phyloP scores from a whole-genome alignment of 2,329 filamentous ascomycete genomes.

The Aspergillus tamarii region DNA sequence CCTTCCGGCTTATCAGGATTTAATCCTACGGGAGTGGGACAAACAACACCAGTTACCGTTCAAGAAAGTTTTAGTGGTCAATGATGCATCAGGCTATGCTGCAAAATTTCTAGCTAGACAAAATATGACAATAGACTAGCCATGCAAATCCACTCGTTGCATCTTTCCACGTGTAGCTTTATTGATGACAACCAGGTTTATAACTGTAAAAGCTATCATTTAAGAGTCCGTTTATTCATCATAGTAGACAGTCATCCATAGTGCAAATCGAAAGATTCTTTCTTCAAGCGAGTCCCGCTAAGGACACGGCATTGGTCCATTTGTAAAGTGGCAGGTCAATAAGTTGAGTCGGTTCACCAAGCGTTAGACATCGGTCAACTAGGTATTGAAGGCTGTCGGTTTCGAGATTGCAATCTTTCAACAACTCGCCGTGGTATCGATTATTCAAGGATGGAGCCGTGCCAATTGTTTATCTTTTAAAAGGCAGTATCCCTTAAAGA shows the following conservation, averaged over 20 bases:
- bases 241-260: neutral
- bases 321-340: no score
- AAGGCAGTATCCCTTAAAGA: no score
- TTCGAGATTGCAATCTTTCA: no score
- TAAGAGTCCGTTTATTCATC: neutral
- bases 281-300: no score
- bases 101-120: neutral
- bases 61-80: neutral
- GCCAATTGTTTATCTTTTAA: no score
- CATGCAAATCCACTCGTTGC: neutral
- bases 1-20: slow-evolving; percentile 18
- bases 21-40: neutral
- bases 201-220: neutral
- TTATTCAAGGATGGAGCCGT: no score
- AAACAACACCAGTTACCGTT: neutral
- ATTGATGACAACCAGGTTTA: neutral
- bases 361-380: no score
- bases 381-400: no score
- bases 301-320: no score
- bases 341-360: no score
- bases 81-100: neutral
- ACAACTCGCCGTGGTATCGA: no score
- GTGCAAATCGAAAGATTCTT: no score
- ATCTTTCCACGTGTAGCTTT: neutral
- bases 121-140: neutral